Evolutionary conservation across 768 basidiomycete genomes (phyloP), one percentile per base, ranked within the genome.

Genomic region (Termitomyces sp.): DNA sequence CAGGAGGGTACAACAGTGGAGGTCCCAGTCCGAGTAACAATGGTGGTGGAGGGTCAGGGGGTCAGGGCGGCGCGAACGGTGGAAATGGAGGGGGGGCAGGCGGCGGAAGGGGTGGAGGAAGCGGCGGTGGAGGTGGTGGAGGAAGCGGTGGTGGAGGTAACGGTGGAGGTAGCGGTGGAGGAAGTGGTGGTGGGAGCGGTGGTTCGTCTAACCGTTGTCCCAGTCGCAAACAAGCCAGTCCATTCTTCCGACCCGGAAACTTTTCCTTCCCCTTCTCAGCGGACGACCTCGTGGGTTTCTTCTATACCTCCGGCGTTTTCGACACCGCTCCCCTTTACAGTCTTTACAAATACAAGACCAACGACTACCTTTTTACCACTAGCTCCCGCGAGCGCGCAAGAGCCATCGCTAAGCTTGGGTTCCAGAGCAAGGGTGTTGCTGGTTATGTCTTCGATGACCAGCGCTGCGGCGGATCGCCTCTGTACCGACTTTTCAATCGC

Each of bases 351-450:
- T 2, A 32, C 14, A 41, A 36, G 29, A 62, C 55, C 42, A 43
- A 62, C 44, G 61, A 62, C 37, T 62, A 43, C 31, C 56, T 62
- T 22, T 59, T 50, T 22, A 59, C 58, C n/a, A 62, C 61, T 5
- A 54, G 46, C 16, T 12, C 5, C 29, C 5, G 14, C 22, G 61
- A 62, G 48, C 61, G 61, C 1, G 50, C 49, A 26, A 39, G 42
- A 8, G 58, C 58, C 13, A 46, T 62, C 13, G 18, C 3, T 4
- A 56, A 36, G 20, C 27, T n/a, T 4, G 55, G 55, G 1, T 62
- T 59, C 20, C 51, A 62, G 55, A 26, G 46, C 29, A 31, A 14
- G 31, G 61, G 61, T 13, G 20, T 47, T 7, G 43, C 37, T 14
- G 61, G 61, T 12, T 59, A 39, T 26, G 42, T 62, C 42, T 62